Evolutionary conservation across 2,329 filamentous ascomycete species (phyloP), one percentile per base, ranked within the genome.

Genomic region (Colletotrichum sp.): DNA sequence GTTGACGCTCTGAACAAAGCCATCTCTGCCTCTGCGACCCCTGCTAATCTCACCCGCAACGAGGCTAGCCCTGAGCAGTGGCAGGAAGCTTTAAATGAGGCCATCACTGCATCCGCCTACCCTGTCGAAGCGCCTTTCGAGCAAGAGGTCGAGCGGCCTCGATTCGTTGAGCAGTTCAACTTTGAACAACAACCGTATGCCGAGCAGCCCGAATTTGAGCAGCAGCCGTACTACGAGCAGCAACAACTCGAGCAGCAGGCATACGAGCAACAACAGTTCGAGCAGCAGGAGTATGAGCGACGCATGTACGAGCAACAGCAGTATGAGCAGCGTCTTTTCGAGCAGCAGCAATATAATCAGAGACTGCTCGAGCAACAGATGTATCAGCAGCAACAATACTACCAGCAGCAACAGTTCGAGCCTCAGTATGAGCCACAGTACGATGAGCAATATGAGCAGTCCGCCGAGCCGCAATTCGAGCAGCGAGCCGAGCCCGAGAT

Each of bases 41-140:
- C 49, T 6, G 49, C 28, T n/a, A 55, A 24, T 7, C 44, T 74
- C n/a, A 28, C 62, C 36, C 74, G 78, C 18, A 70, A 55, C 44
- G 77, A 76, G 15, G 71, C 72, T 4, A 72, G 75, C 16, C 49
- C 64, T 8, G 65, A 60, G 9, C 39, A 75, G 15, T 79, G 79
- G 73, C 49, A 76, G 21, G 59, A 65, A 49, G 80, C 79, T 18
- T 67, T 78, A 18, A 44, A 76, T 32, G 82, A 68, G 16, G 81
- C 52, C 71, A 55, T 55, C 39, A 34, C 66, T 57, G 44, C 36
- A 18, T 30, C 21, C 32, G 28, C 18, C 16, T 18, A 49, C 67
- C 21, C 24, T n/a, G 26, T 59, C 16, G 24, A 65, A 49, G 49
- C 32, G 16, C 26, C 36, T 9, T 49, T 49, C 39, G 63, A 39